phyloP scores from a whole-genome alignment of 2,329 filamentous ascomycete genomes.

The Teratosphaeria nubilosa region DNA sequence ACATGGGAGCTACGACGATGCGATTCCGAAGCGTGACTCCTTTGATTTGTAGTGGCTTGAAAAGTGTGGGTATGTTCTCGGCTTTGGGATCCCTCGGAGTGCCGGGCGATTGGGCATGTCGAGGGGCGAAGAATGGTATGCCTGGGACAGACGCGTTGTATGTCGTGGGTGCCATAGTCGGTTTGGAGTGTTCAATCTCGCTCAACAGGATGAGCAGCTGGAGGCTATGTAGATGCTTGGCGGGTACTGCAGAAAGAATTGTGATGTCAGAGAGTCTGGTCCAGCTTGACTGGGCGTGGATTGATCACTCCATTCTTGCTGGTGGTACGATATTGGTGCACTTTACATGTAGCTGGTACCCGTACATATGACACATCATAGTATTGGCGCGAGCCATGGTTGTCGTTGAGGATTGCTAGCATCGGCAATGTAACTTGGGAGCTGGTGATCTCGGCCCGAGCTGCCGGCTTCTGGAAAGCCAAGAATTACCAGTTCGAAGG shows the following conservation, averaged over 20 bases:
- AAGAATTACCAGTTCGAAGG: background rate
- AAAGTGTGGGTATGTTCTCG: slow-evolving; percentile 45
- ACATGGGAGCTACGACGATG: slow-evolving; percentile 53
- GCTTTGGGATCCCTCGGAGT: slow-evolving; percentile 35
- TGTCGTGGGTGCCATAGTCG: slow-evolving; percentile 4
- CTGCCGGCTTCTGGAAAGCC: background rate
- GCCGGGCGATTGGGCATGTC: slow-evolving; percentile 33
- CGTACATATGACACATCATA: background rate
- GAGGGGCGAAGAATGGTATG: slow-evolving; percentile 38
- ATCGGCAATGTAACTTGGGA: background rate
- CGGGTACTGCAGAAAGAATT: background rate
- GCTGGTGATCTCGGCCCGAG: background rate
- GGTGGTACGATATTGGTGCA: background rate
- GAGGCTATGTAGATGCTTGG: background rate
- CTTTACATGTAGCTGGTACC: background rate
- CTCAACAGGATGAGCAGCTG: too few relatives aligned
- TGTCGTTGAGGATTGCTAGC: background rate
- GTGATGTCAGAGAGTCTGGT: background rate
- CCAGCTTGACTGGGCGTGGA: background rate
- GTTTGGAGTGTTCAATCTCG: too few relatives aligned
- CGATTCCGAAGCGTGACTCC: slow-evolving; percentile 54
- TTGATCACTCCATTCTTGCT: background rate
- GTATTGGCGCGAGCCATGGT: background rate
- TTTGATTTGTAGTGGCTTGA: slow-evolving; percentile 46
- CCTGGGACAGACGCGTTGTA: slow-evolving; percentile 33